These are phyloP conservation scores for Mucor racemosus DNA, from an alignment of 371 early-diverging fungal genomes.

Conservation along the genomic window DNA sequence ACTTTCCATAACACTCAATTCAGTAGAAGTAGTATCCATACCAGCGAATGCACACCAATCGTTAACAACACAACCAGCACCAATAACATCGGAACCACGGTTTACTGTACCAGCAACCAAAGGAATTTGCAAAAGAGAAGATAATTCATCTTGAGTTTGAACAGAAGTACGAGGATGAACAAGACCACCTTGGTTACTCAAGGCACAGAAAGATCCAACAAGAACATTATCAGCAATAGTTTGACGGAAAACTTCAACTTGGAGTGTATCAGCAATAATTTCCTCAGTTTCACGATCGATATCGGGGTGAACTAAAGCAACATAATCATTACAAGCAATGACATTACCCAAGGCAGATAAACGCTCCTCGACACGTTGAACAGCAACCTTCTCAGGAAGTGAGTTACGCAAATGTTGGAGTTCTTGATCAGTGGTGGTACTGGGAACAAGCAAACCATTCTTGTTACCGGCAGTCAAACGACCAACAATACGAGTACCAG, in stretches of 20 bases:
- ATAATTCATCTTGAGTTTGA: constrained; percentile 98
- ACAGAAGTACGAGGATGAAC: constrained; percentile 96
- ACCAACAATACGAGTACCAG: constrained; percentile 98
- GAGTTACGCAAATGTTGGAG: constrained; percentile 98
- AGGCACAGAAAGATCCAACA: constrained; percentile 97
- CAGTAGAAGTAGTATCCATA: constrained; percentile 97
- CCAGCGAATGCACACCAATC: constrained; percentile 99
- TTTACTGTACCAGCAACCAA: constrained; percentile 99
- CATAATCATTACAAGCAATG: constrained; percentile 99
- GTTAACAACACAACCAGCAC: constrained; percentile 98
- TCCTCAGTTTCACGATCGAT: constrained; percentile 99
- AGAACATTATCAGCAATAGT: constrained; percentile 98
- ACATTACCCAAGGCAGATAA: constrained; percentile 99
- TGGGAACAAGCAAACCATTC: constrained; percentile 97
- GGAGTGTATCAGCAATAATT: constrained; percentile 97
- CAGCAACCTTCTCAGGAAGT: constrained; percentile 94
- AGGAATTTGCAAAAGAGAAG: constrained; percentile 97
- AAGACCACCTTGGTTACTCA: constrained; percentile 99
- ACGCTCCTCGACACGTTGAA: constrained; percentile 98
- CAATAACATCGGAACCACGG: constrained; percentile 98
- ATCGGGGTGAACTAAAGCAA: constrained; percentile 99
- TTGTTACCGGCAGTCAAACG: constrained; percentile 95
- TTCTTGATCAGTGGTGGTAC: constrained; percentile 99
- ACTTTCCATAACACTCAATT: constrained; percentile 97
- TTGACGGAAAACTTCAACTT: constrained; percentile 99